Evolutionary conservation across 805 yeast genomes (phyloP).

Genomic region (Candida gorgasii): DNA sequence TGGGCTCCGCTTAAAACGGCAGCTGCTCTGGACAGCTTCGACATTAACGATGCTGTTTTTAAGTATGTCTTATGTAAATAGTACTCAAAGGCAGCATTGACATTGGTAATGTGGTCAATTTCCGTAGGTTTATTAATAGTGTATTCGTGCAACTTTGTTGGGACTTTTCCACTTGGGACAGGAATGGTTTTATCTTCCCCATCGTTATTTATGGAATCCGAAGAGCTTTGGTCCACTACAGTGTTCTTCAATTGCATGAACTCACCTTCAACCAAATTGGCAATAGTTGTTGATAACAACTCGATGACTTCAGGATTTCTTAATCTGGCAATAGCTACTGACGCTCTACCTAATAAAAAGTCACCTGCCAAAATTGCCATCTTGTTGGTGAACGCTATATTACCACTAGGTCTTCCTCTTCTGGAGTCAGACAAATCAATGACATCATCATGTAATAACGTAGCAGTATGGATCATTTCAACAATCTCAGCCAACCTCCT

Average conservation of each 20-base stretch:
- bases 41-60: constrained; percentile 92
- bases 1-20: constrained; percentile 89
- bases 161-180: constrained; percentile 60
- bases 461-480: constrained; percentile 98
- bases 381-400: constrained; percentile 90
- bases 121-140: constrained; percentile 37
- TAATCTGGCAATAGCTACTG: constrained; percentile 89
- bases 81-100: constrained; percentile 92
- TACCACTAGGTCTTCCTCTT: constrained; percentile 89
- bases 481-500: constrained; percentile 95
- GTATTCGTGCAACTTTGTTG: constrained; percentile 60
- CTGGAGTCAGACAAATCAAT: constrained; percentile 88
- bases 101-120: constrained; percentile 62
- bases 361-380: constrained; percentile 98
- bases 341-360: constrained; percentile 91
- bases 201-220: constrained; percentile 48
- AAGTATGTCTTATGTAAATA: constrained; percentile 93
- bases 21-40: constrained; percentile 89
- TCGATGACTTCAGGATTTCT: constrained; percentile 98
- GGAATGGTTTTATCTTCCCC: constrained; percentile 51
- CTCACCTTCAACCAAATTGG: constrained; percentile 96
- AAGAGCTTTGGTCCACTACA: constrained; percentile 54
- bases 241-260: constrained; percentile 98
- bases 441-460: constrained; percentile 93
- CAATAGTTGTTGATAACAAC: constrained; percentile 91